Conservation (phyloP, 257 asterid genomes). For the Striga asiatica region DNA sequence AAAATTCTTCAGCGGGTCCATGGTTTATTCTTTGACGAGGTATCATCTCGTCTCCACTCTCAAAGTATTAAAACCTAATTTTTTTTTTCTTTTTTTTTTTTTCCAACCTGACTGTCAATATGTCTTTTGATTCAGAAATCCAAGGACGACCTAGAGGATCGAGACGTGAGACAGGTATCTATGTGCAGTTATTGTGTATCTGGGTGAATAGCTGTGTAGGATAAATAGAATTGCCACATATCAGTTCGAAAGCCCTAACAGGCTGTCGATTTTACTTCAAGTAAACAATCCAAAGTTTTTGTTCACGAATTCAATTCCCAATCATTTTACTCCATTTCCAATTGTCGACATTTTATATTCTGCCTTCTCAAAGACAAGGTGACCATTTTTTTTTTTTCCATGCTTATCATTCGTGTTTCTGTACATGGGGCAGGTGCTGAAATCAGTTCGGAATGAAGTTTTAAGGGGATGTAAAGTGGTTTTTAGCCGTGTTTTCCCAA, state of each 20-base stretch:
- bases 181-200: neutral
- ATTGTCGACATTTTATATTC: too few relatives aligned
- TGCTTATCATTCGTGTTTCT: neutral
- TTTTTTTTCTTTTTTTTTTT: neutral
- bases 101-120: neutral
- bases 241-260: neutral
- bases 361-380: neutral
- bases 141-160: constrained; percentile 35
- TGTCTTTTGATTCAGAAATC: constrained; percentile 32
- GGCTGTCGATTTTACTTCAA: too few relatives aligned
- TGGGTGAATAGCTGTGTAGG: neutral
- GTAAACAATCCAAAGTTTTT: too few relatives aligned
- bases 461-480: constrained; percentile 43
- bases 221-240: neutral
- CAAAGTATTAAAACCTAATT: neutral
- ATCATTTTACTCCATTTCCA: too few relatives aligned
- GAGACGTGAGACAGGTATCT: constrained; percentile 82
- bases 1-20: constrained; percentile 56
- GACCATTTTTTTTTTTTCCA: neutral
- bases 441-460: constrained; percentile 36
- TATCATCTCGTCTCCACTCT: constrained; percentile 16
- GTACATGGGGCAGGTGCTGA: constrained; percentile 28
- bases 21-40: constrained; percentile 18
- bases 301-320: too few relatives aligned
- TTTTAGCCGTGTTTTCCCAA: constrained; percentile 47